Evolutionary conservation across 495 filamentous ascomycete species (phyloP), one percentile per base, ranked within the genome.

Genomic region (Podospora didyma): DNA sequence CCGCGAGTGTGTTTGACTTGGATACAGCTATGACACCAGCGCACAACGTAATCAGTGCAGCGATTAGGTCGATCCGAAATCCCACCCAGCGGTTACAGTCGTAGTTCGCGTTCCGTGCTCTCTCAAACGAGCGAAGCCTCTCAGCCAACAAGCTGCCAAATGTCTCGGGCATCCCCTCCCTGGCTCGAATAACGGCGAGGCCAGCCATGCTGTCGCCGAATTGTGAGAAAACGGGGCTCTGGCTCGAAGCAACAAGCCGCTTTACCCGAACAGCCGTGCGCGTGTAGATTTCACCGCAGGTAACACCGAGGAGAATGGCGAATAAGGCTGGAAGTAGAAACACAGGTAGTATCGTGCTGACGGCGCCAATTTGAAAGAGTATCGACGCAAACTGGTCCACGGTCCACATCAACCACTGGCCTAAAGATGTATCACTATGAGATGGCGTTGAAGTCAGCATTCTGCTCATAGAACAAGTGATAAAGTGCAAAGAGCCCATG

Each of bases 1-100:
- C 69, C 14, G 69, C 75, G 6, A 78, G 65, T 10, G 67, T 56
- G 20, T 69, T 72, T 7, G 71, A 67, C 50, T 70, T 69, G 28
- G 68, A 71, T 24, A 77, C 67, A 6, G 78, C 78, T 51, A 81
- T 75, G 31, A 66, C 67, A 31, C 76, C 77, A 0, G 77, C 78
- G 11, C 67, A 68, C 4, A 76, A 68, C 19, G 72, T 72, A 14
- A 80, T 75, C 2, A 75, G 57, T 7, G 78, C 75, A 1, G 77
- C 75, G 54, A 75, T 71, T 62, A 78, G 68, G 57, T 80, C 77
- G 16, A 77, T 62, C 20, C 76, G 72, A 6, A 80, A 65, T 2
- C 75, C 69, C 3, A 80, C 73, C 78, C 78, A 80, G 42, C 77
- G 73, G 56, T 80, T 80, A 51, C 72, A 71, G 60, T 79, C 79